A percentile compares a stretch with the other conserved stretches of the same genome.
These are phyloP conservation scores for Solanum virginianum DNA, from an alignment of 257 asterid genomes.

Conservation along the genomic window DNA sequence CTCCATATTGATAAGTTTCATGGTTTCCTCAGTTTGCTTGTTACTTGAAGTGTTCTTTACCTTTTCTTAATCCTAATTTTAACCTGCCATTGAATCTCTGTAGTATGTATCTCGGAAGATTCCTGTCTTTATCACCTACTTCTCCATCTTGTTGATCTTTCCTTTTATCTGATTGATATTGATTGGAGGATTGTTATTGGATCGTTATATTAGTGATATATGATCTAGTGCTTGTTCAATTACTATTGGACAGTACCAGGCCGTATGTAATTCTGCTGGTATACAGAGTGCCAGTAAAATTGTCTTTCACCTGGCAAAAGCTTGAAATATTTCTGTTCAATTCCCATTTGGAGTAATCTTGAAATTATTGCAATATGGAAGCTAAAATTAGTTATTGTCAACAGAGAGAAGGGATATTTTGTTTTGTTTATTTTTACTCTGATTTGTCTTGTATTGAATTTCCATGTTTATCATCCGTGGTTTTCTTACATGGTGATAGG, in stretches of 20 bases:
- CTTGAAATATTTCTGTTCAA: not conserved
- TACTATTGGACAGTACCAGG: not conserved
- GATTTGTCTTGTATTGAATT: not conserved
- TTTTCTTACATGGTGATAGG: slow-evolving; percentile 25
- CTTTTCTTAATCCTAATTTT: not conserved
- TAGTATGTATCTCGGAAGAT: not conserved
- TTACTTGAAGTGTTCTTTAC: not conserved
- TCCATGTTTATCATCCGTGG: not conserved
- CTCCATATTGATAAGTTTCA: not conserved
- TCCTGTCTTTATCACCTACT: not conserved
- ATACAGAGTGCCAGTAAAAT: not conserved
- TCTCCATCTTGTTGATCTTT: not conserved
- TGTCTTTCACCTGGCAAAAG: not conserved
- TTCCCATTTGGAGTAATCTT: not conserved
- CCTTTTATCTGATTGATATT: not conserved
- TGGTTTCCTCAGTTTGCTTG: not conserved
- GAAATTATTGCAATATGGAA: not conserved
- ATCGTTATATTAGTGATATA: not conserved
- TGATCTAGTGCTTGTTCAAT: not conserved
- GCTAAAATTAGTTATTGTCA: not conserved
- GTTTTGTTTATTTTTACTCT: not conserved
- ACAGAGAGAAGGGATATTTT: not conserved
- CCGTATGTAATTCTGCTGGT: not conserved
- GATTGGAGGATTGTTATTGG: not conserved
- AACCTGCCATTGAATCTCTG: not conserved